Base-by-base conservation (phyloP, 768 basidiomycete genomes). In the Suillus paluster region DNA sequence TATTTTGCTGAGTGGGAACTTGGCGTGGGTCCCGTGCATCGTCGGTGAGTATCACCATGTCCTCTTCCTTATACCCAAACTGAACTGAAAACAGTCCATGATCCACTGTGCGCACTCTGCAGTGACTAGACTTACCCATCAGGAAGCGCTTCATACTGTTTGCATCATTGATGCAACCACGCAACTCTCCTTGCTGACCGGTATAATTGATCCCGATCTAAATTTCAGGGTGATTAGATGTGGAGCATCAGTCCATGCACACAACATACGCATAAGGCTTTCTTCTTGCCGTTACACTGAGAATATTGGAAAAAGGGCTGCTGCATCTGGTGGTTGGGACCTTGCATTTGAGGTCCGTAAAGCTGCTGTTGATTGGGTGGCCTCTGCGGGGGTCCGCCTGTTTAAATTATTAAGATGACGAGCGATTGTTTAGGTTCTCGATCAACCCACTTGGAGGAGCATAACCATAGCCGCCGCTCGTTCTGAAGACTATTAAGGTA, bases 81-180 rank as follows among this genome's bases (percentile, higher is more conserved):
- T 83, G 78, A 19, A 75, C 87, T 88, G 63, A 5, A 23, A 58
- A n/a, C 34, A 50, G 11, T 55, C 4, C 49, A 17, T 54, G 50
- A 33, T 14, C 30, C 30, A 17, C 12, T 6, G 44, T 27, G 6
- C 36, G 17, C 14, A 33, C 45, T 41, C 62, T 64, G 65, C 41
- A 7, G 17, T 54, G 30, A 27, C 25, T 14, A 17, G n/a, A 74
- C 88, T 63, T 67, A 92, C 92, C 68, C 63, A 80, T 82, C 50
- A 96, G 77, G 79, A 98, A 98, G n/a, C 78, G 73, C 67, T 84
- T 81, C 58, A 98, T 85, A 72, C 95, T 96, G 53, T 80, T 75
- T 0, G 89, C 96, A 69, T 99, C 97, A 71, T 98, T 97, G 71
- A 97, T 90, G 71, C 97, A 99, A 11, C 97, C 97, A 1, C 78